phyloP scores from a whole-genome alignment of 1,284 basidiomycete genomes.

The Puccinia triticina region DNA sequence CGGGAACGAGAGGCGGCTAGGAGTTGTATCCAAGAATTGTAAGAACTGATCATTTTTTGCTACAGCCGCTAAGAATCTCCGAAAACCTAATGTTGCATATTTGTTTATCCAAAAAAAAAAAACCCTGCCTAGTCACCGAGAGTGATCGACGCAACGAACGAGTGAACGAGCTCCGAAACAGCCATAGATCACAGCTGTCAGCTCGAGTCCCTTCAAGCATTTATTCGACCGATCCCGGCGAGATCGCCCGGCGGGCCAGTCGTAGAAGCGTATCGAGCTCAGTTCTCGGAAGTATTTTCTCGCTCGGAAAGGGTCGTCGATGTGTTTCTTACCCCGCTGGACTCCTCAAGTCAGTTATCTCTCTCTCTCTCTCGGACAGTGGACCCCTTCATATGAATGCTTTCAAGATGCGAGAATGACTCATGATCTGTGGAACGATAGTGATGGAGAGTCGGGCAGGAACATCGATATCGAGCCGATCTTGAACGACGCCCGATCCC shows the following conservation, averaged over 20 bases:
- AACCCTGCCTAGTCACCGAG: background rate
- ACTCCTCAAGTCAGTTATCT: background rate
- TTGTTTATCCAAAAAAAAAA: background rate
- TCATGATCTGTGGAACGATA: background rate
- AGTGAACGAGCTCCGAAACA: background rate
- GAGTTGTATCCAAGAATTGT: no score
- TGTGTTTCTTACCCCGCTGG: constrained; percentile 16
- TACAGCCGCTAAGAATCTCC: background rate
- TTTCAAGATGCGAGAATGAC: background rate
- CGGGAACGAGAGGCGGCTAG: no score
- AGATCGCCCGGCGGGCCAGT: background rate
- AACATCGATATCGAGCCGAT: constrained; percentile 10
- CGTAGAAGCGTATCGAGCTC: constrained; percentile 30
- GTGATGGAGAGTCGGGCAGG: constrained; percentile 4
- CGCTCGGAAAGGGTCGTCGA: constrained; percentile 1
- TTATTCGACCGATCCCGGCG: background rate
- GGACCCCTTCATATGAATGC: background rate
- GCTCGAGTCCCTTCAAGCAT: background rate
- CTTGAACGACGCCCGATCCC: constrained; percentile 11
- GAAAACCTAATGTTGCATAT: background rate
- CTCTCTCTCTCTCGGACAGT: background rate
- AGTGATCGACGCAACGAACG: background rate
- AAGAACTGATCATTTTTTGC: no score
- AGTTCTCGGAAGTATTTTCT: constrained; percentile 27
- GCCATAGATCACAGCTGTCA: background rate